Conservation (phyloP, 768 basidiomycete species). For the Serendipita sp. region DNA sequence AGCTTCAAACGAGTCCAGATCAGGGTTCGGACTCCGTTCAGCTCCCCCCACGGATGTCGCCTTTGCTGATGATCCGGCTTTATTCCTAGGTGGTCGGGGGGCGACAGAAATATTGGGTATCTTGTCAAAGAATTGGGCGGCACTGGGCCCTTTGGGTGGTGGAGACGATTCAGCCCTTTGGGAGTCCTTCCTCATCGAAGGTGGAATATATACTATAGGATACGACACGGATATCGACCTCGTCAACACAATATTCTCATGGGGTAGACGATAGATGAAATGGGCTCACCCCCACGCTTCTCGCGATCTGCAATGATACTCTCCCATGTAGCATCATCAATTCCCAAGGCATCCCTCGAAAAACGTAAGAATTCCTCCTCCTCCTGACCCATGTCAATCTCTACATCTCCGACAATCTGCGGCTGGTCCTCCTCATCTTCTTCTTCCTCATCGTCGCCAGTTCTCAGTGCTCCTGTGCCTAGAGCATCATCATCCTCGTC, state of each 20-base stretch:
- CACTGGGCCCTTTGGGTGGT: not conserved
- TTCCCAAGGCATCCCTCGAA: slow-evolving; percentile 78
- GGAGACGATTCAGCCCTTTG: not conserved
- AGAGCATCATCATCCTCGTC: slow-evolving; percentile 30
- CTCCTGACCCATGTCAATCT: slow-evolving; percentile 81
- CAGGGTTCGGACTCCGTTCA: slow-evolving; percentile 30
- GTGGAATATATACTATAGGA: not conserved
- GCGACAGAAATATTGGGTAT: slow-evolving; percentile 8
- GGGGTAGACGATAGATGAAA: not conserved
- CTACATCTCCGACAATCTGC: slow-evolving; percentile 65
- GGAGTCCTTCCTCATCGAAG: not conserved
- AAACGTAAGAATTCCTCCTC: slow-evolving; percentile 92
- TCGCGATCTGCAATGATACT: slow-evolving; percentile 69
- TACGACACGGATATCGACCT: not conserved
- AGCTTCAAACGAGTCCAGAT: slow-evolving; percentile 81
- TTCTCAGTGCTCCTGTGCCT: slow-evolving; percentile 12
- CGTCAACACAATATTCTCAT: not conserved
- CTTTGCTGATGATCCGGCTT: not conserved
- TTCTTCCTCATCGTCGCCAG: slow-evolving; percentile 22
- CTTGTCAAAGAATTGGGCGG: slow-evolving; percentile 6
- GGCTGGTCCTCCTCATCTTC: slow-evolving; percentile 72
- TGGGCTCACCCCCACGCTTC: slow-evolving; percentile 58
- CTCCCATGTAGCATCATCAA: slow-evolving; percentile 75
- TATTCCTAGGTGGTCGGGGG: not conserved
- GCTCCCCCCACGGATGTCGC: not conserved